A percentile compares a stretch with the other conserved stretches of the same genome.
Conservation (phyloP, 441 rosid genomes). For the Arabidopsis hybrid region DNA sequence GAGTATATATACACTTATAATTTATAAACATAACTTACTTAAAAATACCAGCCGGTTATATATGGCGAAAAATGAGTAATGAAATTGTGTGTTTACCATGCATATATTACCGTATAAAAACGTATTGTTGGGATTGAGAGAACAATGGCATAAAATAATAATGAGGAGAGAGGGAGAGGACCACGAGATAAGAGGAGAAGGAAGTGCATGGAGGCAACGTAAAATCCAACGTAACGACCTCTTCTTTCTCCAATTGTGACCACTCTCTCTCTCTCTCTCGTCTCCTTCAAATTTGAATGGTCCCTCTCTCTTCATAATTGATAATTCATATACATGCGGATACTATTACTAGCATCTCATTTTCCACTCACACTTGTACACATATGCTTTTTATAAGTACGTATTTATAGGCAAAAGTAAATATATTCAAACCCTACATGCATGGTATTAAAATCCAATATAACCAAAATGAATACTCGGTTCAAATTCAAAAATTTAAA, state of each 20-base stretch:
- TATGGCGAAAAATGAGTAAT: too few species aligned
- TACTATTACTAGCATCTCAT: constrained; percentile 38
- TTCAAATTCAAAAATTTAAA: neutral
- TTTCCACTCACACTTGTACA: constrained; percentile 20
- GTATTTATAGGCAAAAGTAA: neutral
- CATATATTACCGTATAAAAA: constrained; percentile 1
- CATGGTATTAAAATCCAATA: neutral
- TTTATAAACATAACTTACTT: too few species aligned
- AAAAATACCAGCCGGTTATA: too few species aligned
- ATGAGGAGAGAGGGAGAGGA: constrained; percentile 37
- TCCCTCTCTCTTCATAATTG: constrained; percentile 24
- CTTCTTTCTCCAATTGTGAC: constrained; percentile 42
- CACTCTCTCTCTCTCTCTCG: constrained; percentile 28
- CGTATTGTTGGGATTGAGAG: constrained; percentile 17
- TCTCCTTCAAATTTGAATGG: constrained; percentile 35
- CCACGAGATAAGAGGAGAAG: constrained; percentile 42
- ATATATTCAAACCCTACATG: neutral
- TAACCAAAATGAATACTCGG: neutral
- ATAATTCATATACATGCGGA: constrained; percentile 29
- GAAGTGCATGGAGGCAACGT: constrained; percentile 47
- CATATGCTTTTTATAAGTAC: neutral
- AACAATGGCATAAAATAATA: constrained; percentile 32
- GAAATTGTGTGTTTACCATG: too few species aligned
- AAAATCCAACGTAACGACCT: constrained; percentile 46
- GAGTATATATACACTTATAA: neutral